Evolutionary conservation across 805 yeast genomes (phyloP).

Genomic region (Hanseniaspora jakobsenii): DNA sequence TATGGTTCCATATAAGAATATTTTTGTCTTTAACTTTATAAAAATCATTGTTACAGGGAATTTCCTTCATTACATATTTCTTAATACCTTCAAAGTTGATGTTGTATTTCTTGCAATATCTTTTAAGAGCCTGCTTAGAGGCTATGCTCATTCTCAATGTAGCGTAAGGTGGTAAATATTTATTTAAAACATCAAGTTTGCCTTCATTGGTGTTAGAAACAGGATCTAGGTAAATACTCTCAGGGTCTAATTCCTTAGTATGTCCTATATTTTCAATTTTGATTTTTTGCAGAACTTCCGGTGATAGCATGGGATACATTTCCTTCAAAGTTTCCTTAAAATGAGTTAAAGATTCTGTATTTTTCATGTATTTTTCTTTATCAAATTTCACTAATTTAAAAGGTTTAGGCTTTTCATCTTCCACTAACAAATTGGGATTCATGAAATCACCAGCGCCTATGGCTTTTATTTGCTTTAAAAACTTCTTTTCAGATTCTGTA

Average conservation of each 20-base stretch:
- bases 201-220: neutral
- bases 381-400: neutral
- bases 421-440: neutral
- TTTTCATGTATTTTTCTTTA: conserved; percentile 1
- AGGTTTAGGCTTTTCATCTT: neutral
- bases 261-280: neutral
- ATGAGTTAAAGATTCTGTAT: neutral
- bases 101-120: conserved; percentile 5
- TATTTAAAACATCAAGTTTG: neutral
- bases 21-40: conserved; percentile 1
- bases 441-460: neutral
- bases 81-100: neutral
- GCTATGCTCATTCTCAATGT: neutral
- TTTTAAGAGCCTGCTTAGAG: neutral
- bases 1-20: conserved; percentile 5
- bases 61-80: neutral
- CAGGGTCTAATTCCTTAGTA: neutral
- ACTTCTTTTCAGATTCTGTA: neutral
- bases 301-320: no score
- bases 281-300: neutral
- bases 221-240: neutral
- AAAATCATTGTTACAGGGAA: conserved; percentile 4
- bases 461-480: neutral
- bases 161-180: neutral
- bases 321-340: conserved; percentile 1